Percentiles rank a stretch among this genome's conserved stretches.
phyloP scores from a whole-genome alignment of 768 basidiomycete species.

The Trametes villosa region DNA sequence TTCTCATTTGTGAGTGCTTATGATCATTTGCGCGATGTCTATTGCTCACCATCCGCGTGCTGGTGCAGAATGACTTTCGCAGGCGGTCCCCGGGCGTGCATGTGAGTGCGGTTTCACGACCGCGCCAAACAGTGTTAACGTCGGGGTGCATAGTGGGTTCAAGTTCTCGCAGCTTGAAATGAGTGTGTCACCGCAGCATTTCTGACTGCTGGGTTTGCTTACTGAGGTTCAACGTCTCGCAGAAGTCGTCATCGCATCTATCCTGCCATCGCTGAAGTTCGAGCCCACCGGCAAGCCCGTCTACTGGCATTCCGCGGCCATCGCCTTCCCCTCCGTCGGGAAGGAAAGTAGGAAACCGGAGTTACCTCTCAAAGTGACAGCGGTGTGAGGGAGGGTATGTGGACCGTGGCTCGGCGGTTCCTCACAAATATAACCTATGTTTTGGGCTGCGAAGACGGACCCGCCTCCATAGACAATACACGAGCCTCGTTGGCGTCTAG shows the following conservation, averaged over 20 bases:
- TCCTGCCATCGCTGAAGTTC: slow-evolving; percentile 18
- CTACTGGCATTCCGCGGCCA: slow-evolving; percentile 13
- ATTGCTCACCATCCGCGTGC: background rate
- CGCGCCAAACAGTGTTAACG: background rate
- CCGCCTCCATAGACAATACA: background rate
- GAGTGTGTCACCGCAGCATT: slow-evolving; percentile 22
- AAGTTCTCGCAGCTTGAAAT: slow-evolving; percentile 29
- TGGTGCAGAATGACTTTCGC: slow-evolving; percentile 29
- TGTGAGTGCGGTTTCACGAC: slow-evolving; percentile 14
- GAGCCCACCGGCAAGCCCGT: slow-evolving; percentile 15
- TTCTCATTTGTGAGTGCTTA: slow-evolving; percentile 32
- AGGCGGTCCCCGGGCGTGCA: slow-evolving; percentile 28
- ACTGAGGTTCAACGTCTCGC: background rate
- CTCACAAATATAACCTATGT: too few relatives aligned
- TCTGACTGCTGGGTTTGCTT: background rate
- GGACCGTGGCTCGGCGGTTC: too few relatives aligned
- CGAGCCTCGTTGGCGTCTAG: background rate
- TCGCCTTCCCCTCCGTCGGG: slow-evolving; percentile 9
- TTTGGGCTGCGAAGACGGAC: background rate
- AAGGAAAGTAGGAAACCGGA: slow-evolving; percentile 8
- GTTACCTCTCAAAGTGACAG: slow-evolving; percentile 1
- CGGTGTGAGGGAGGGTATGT: too few relatives aligned
- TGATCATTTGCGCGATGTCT: background rate
- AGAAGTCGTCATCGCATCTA: slow-evolving; percentile 19
- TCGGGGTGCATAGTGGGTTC: slow-evolving; percentile 21